phyloP scores from a whole-genome alignment of 208 protist genomes.

The Balamuthia mandrillaris region DNA sequence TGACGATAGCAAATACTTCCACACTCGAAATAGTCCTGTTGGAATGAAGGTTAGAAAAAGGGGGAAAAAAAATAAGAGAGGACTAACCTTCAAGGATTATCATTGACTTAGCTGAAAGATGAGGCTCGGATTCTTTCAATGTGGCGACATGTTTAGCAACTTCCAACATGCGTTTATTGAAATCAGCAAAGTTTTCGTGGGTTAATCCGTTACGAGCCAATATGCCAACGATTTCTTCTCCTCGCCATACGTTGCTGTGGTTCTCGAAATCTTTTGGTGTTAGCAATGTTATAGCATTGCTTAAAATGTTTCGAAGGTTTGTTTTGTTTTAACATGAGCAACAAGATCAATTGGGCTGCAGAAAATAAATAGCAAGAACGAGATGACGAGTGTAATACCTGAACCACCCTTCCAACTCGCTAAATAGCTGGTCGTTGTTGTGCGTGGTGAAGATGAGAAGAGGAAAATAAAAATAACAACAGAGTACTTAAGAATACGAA shows the following conservation, averaged over 20 bases:
- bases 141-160: background rate
- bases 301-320: background rate
- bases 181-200: background rate
- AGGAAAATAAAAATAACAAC: too few species aligned
- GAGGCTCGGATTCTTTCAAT: background rate
- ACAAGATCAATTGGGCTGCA: too few species aligned
- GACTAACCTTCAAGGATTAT: background rate
- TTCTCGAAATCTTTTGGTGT: background rate
- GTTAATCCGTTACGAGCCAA: too few species aligned
- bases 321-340: too few species aligned
- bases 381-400: background rate
- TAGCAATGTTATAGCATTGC: background rate
- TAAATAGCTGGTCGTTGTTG: background rate
- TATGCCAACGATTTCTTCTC: background rate
- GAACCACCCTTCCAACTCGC: slow-evolving; percentile 1
- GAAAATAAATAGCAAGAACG: too few species aligned
- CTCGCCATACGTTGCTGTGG: background rate
- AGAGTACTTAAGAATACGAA: background rate
- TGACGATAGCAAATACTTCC: slow-evolving; percentile 10
- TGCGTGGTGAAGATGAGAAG: too few species aligned
- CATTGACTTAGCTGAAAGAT: background rate
- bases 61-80: background rate
- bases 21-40: slow-evolving; percentile 21
- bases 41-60: background rate
- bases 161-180: background rate